Base-by-base conservation (phyloP, 140 eudicot species). In the Ambrosia hybrid region DNA sequence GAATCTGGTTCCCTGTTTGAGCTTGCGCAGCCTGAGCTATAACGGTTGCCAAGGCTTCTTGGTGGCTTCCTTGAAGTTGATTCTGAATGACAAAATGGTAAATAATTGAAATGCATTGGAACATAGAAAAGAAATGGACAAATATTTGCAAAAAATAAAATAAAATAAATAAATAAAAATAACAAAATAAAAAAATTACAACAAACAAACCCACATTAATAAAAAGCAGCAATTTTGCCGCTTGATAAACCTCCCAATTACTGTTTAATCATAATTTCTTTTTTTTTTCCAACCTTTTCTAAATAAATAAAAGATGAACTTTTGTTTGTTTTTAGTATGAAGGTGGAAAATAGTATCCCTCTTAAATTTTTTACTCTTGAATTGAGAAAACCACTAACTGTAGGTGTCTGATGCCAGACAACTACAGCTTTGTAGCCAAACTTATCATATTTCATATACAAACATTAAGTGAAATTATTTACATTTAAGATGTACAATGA, bases 21-120 rank as follows among this genome's bases (percentile, higher is more conserved):
- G 65, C 58, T 75, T 82, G 71, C 65, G 82, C 81, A 77, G 83
- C 79, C 64, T 67, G 72, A 36, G 83, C 83, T 64, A 82, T 76
- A 56, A 71, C 80, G 49, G 64, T 76, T 56, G 72, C 81, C 59
- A 75, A 57, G 16, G 83, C 73, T 73, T 78, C 68, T 75, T 80
- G 82, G 51, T 82, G 85, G 76, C 75, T 66, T 62, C 74, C 68
- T 63, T 59, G 75, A 77, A 69, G 79, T 45, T 78, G 85, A 82
- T 76, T 78, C 93, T 89, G 69, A 7, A 13, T 17, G 62, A 36
- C 12, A 57, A 57, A 6, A 17, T 69, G 10, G 16, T 53, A 17
- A 37, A 51, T 9, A 55, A 48, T 2, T 48, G n/a, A 55, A 26
- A 45, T 26, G 48, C 57, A 70, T 62, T 9, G 8, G 58, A 51